Evolutionary conservation across 106 monocot species (phyloP).

Genomic region (Platanthera guangdongensis): DNA sequence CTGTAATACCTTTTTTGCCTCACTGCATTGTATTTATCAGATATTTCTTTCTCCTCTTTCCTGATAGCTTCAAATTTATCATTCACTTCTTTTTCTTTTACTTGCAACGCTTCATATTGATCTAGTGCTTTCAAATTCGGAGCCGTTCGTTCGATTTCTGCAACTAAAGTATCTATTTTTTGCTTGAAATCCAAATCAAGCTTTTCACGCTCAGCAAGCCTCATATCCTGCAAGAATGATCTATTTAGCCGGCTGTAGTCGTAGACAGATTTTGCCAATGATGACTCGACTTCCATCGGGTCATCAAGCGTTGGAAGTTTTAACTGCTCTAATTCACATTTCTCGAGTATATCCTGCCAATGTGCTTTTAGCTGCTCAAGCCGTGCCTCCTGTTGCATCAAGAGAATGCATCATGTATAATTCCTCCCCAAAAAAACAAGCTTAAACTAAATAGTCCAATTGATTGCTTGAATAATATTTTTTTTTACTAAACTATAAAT

Average conservation of each 20-base stretch:
- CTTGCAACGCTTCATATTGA: slow-evolving; percentile 84
- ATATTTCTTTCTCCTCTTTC: slow-evolving; percentile 78
- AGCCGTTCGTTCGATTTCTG: slow-evolving; percentile 83
- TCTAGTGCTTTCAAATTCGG: slow-evolving; percentile 95
- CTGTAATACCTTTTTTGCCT: slow-evolving; percentile 67
- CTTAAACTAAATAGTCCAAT: not conserved
- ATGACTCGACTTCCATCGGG: slow-evolving; percentile 71
- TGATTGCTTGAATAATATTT: not conserved
- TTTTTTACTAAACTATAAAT: too few relatives aligned
- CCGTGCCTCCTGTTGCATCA: slow-evolving; percentile 49
- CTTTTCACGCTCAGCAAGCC: slow-evolving; percentile 71
- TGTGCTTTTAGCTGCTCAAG: slow-evolving; percentile 58
- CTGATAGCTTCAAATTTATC: slow-evolving; percentile 77
- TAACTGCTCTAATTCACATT: slow-evolving; percentile 90
- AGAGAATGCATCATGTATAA: not conserved
- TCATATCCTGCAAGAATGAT: slow-evolving; percentile 59
- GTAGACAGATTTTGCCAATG: slow-evolving; percentile 27
- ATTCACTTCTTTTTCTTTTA: slow-evolving; percentile 68
- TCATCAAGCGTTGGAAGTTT: slow-evolving; percentile 77
- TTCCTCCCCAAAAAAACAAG: not conserved
- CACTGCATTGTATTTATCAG: slow-evolving; percentile 79
- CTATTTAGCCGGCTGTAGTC: slow-evolving; percentile 71
- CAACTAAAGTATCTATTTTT: slow-evolving; percentile 57
- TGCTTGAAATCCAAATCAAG: slow-evolving; percentile 74
- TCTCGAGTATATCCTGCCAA: slow-evolving; percentile 65